Evolutionary conservation across 2,329 filamentous ascomycete species (phyloP).

Genomic region (Coniochaeta hoffmannii): DNA sequence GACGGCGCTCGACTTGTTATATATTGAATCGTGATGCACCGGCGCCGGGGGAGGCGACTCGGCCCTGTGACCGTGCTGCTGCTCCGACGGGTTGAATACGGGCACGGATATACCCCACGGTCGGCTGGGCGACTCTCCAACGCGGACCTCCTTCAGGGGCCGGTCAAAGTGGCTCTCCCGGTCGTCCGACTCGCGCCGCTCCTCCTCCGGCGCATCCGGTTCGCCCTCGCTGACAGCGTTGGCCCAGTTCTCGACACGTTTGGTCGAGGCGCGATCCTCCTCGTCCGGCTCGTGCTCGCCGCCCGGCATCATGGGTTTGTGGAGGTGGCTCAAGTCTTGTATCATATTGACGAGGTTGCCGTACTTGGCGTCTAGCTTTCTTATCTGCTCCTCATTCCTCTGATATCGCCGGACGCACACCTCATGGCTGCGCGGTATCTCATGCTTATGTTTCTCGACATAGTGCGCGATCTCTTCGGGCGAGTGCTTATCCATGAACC

Average conservation of each 20-base stretch:
- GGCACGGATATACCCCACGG: constrained; percentile 91
- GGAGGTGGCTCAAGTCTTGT: constrained; percentile 76
- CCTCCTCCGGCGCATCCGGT: constrained; percentile 17
- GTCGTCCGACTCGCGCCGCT: constrained; percentile 40
- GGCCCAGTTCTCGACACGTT: constrained; percentile 81
- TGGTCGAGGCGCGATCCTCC: constrained; percentile 47
- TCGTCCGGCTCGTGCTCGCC: constrained; percentile 36
- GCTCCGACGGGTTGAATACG: constrained; percentile 34
- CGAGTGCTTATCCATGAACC: constrained; percentile 85
- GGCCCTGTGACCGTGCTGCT: constrained; percentile 21
- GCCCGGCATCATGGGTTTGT: constrained; percentile 75
- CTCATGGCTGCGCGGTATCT: constrained; percentile 87
- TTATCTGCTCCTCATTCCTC: constrained; percentile 75
- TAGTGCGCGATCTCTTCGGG: constrained; percentile 91
- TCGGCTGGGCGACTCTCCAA: constrained; percentile 86
- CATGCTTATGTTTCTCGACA: constrained; percentile 91
- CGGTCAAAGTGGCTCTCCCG: constrained; percentile 74
- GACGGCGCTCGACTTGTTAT: too few species aligned
- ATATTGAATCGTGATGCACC: constrained; percentile 21
- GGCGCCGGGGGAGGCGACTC: constrained; percentile 52
- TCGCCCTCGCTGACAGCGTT: constrained; percentile 53
- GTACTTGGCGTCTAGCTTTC: constrained; percentile 89
- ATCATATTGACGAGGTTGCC: constrained; percentile 92
- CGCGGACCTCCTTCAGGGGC: constrained; percentile 78
- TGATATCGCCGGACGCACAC: constrained; percentile 87